Conservation (phyloP, 176 grass and related monocot genomes). For the Pontederia paniculata region DNA sequence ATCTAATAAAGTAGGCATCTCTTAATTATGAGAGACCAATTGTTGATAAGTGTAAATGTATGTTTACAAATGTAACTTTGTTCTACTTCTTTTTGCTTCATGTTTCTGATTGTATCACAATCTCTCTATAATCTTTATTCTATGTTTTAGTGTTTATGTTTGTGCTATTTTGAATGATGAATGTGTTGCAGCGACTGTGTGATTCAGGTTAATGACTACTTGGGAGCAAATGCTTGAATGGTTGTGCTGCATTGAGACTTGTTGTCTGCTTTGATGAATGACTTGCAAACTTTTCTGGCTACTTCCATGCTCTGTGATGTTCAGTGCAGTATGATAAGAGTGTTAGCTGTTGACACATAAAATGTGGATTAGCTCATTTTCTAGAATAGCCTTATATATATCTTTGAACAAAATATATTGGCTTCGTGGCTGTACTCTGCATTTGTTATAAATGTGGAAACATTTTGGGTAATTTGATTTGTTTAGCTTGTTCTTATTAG, state of each 20-base stretch:
- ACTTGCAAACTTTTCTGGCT: constrained; percentile 65
- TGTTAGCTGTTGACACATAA: constrained; percentile 38
- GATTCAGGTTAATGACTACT: constrained; percentile 75
- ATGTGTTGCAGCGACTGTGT: constrained; percentile 63
- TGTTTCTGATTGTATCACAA: too few species aligned
- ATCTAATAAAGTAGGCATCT: too few species aligned
- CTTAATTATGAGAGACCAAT: too few species aligned
- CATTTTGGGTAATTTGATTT: too few species aligned
- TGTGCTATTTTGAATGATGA: constrained; percentile 26
- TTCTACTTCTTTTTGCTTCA: too few species aligned
- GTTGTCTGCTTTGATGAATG: constrained; percentile 81
- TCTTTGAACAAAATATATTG: too few species aligned
- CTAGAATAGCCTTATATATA: neutral
- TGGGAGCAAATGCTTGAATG: constrained; percentile 75
- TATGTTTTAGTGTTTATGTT: neutral
- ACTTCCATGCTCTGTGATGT: constrained; percentile 41
- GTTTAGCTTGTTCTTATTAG: too few species aligned
- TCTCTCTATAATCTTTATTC: neutral
- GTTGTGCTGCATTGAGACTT: constrained; percentile 86
- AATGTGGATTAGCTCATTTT: constrained; percentile 31
- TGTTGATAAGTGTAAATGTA: too few species aligned
- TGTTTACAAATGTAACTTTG: too few species aligned
- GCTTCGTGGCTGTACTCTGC: neutral
- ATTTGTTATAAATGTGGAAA: too few species aligned
- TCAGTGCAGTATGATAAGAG: constrained; percentile 26